phyloP scores from a whole-genome alignment of 345 rosid species.

The Aquilaria yunnanensis region DNA sequence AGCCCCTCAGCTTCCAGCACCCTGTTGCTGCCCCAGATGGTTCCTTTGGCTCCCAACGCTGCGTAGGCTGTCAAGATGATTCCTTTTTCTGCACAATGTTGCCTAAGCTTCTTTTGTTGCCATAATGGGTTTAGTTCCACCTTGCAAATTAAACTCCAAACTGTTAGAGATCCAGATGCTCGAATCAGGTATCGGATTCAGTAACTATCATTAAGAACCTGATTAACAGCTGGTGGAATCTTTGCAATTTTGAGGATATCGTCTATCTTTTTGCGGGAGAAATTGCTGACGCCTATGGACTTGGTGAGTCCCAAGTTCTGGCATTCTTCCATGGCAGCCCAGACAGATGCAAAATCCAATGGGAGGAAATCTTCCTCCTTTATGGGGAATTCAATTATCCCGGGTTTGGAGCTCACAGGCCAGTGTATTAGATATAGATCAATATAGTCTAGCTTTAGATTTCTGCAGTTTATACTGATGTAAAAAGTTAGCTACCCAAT shows the following conservation, averaged over 20 bases:
- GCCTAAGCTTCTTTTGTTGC: conserved; percentile 67
- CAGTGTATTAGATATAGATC: conserved; percentile 78
- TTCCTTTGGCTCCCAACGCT: conserved; percentile 56
- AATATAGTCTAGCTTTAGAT: conserved; percentile 57
- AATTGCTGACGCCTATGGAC: conserved; percentile 79
- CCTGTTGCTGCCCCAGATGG: conserved; percentile 57
- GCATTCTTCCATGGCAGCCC: conserved; percentile 82
- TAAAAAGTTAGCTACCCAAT: not conserved
- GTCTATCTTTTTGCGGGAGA: conserved; percentile 61
- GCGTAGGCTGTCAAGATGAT: conserved; percentile 56
- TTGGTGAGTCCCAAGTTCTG: conserved; percentile 58
- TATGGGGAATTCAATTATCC: conserved; percentile 56
- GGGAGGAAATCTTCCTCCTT: conserved; percentile 54
- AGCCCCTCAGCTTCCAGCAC: conserved; percentile 62
- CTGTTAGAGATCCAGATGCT: not conserved
- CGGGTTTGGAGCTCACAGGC: conserved; percentile 75
- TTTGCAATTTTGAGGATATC: conserved; percentile 53
- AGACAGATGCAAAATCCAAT: conserved; percentile 55
- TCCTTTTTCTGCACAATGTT: conserved; percentile 48
- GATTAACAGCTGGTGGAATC: conserved; percentile 73
- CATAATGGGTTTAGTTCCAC: conserved; percentile 82
- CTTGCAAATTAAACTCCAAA: conserved; percentile 18
- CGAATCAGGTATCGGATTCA: not conserved
- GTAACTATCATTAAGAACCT: conserved; percentile 25
- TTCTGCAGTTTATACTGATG: conserved; percentile 24